A percentile compares a stretch with the other conserved stretches of the same genome.
phyloP scores from a whole-genome alignment of 2,329 filamentous ascomycete species.

The Pseudomassariella vexata region DNA sequence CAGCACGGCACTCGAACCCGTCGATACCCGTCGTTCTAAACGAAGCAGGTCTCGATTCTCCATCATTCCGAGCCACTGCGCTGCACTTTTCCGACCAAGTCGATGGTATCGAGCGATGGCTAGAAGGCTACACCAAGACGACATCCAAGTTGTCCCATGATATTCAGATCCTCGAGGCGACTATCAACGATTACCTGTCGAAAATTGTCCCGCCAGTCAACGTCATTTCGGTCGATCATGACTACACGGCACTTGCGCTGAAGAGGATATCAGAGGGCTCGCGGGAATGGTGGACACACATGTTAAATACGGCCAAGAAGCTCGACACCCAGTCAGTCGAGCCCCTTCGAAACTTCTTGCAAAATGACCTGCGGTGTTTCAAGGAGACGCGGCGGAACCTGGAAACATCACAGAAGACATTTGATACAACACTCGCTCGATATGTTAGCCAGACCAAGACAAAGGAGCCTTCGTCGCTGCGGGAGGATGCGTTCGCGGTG shows the following conservation, averaged over 20 bases:
- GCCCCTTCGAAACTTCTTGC: slow-evolving; percentile 73
- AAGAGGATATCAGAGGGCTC: slow-evolving; percentile 80
- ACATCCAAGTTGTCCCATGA: slow-evolving; percentile 53
- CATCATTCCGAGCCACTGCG: slow-evolving; percentile 84
- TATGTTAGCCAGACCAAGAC: slow-evolving; percentile 84
- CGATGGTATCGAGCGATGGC: slow-evolving; percentile 87
- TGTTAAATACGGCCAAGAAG: slow-evolving; percentile 68
- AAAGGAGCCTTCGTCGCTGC: slow-evolving; percentile 84
- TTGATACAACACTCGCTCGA: slow-evolving; percentile 74
- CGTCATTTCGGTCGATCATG: slow-evolving; percentile 83
- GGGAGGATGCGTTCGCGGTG: slow-evolving; percentile 93
- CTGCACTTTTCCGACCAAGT: slow-evolving; percentile 88
- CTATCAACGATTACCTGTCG: slow-evolving; percentile 70
- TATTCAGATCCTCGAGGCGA: slow-evolving; percentile 69
- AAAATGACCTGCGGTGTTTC: slow-evolving; percentile 75
- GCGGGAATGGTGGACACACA: slow-evolving; percentile 78
- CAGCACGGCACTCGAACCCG: slow-evolving; percentile 26
- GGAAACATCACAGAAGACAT: slow-evolving; percentile 76
- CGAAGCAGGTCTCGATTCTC: slow-evolving; percentile 93
- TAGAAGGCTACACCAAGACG: slow-evolving; percentile 55
- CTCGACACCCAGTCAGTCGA: slow-evolving; percentile 74
- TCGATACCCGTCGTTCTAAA: slow-evolving; percentile 75
- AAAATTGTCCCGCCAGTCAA: slow-evolving; percentile 68
- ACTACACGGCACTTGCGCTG: slow-evolving; percentile 86
- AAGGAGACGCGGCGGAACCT: slow-evolving; percentile 75